Base-by-base conservation (phyloP, 2,329 filamentous ascomycete species). In the Fusarium sp. region DNA sequence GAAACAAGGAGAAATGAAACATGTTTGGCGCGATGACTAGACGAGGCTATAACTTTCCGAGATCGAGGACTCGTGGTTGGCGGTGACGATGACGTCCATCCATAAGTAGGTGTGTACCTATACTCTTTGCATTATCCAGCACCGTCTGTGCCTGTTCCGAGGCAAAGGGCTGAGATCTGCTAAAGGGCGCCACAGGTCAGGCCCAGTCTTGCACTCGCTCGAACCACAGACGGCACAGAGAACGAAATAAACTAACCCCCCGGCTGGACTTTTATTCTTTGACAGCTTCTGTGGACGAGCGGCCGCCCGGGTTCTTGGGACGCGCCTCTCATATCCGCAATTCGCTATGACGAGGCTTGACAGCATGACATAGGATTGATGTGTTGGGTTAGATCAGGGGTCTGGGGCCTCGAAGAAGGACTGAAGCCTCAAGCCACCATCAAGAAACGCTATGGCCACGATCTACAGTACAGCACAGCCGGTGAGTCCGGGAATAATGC, bases 401-500 rank as follows among this genome's bases (percentile, higher is more conserved):
- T 14, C 28, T 31, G 28, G 28, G 3, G 34, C 40, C 40, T 43
- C 22, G 40, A 20, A 42, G 18, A 42, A 24, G 5, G 39, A 20
- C 8, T 31, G 28, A 31, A 31, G 22, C 22, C 28, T 31, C 11
- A 18, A 40, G 39, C 39, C 39, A 40, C 39, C 11, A 51, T 43
- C 31, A 43, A 50, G n/a, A 28, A 31, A 31, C 28, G 51, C 42
- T 54, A 36, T 54, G 42, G 33, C 58, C n/a, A 40, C 42, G 40
- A 50, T 53, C 46, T 40, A 53, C 54, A 33, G 6, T 18, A 20
- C 26, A 28, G 26, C 26, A 39, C 39, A 6, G 13, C 20, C 39
- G 31, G 28, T 55, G 24, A 54, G 28, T 48, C 36, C 66, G 61
- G 61, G 33, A 70, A 69, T 63, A 69, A 48, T 36, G 15, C 43